These are phyloP conservation scores for Lentinula aciculospora DNA, from an alignment of 768 basidiomycete species.

Conservation along the genomic window DNA sequence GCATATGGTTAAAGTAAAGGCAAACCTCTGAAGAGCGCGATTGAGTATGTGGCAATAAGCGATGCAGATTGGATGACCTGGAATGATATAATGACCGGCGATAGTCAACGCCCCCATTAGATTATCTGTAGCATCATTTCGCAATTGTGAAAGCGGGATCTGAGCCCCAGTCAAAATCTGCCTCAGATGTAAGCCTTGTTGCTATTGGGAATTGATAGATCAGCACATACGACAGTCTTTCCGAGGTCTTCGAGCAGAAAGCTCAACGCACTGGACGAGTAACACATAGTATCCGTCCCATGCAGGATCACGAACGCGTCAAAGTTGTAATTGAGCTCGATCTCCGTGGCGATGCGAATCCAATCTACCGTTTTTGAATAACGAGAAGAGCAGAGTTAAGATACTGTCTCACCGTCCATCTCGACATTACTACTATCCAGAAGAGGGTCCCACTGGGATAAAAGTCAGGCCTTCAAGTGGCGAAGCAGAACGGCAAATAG, in stretches of 20 bases:
- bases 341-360: slow-evolving; percentile 87
- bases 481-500: background rate
- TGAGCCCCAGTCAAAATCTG: slow-evolving; percentile 92
- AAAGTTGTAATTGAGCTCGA: slow-evolving; percentile 89
- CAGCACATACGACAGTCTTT: slow-evolving; percentile 67
- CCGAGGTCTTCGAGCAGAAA: slow-evolving; percentile 92
- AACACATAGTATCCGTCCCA: slow-evolving; percentile 91
- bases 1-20: slow-evolving; percentile 85
- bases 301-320: slow-evolving; percentile 91
- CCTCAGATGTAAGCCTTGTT: background rate
- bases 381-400: background rate
- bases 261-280: slow-evolving; percentile 82
- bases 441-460: slow-evolving; percentile 72
- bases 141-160: slow-evolving; percentile 83
- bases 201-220: background rate
- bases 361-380: slow-evolving; percentile 48
- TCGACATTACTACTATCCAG: slow-evolving; percentile 89
- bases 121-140: slow-evolving; percentile 95
- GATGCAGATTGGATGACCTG: slow-evolving; percentile 46
- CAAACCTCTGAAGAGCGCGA: slow-evolving; percentile 62
- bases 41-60: background rate
- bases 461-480: slow-evolving; percentile 8
- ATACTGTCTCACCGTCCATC: slow-evolving; percentile 49
- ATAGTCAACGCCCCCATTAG: slow-evolving; percentile 84
- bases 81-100: slow-evolving; percentile 88